Conservation (phyloP, 495 filamentous ascomycete species). For the Aspergillus diversus region DNA sequence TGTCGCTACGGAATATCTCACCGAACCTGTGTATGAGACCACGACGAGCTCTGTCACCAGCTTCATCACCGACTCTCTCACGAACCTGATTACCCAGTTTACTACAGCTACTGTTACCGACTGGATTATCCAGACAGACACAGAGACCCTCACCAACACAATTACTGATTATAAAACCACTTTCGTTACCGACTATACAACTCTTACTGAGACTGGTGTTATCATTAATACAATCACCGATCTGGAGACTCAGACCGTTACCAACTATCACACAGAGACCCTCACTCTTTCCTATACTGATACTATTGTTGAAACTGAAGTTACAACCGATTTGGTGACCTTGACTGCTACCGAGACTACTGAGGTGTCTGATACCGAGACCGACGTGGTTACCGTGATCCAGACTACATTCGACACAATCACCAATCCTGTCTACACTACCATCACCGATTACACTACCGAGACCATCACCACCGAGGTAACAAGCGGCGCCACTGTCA, state of each 20-base stretch:
- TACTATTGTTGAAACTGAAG: not conserved
- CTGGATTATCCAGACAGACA: not conserved
- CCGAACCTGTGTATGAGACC: not conserved
- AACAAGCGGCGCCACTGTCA: not conserved
- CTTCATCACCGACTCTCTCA: not conserved
- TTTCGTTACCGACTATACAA: not conserved
- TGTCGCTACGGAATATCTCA: not conserved
- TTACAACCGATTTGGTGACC: not conserved
- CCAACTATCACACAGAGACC: conserved; percentile 5
- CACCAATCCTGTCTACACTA: not conserved
- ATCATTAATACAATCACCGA: not conserved
- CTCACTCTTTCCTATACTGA: conserved; percentile 5
- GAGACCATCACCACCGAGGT: not conserved
- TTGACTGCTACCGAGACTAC: not conserved
- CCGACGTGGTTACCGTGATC: not conserved
- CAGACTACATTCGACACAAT: not conserved
- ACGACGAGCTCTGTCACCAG: not conserved
- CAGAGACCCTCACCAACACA: not conserved
- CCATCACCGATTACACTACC: not conserved
- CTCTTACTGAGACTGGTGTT: not conserved
- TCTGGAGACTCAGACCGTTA: not conserved
- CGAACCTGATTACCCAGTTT: not conserved
- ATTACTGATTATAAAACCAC: not conserved
- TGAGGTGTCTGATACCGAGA: not conserved
- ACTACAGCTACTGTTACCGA: not conserved